Percentiles rank a stretch among this genome's conserved stretches.
phyloP scores from a whole-genome alignment of 805 yeast genomes.

The Middelhovenomyces tepae region DNA sequence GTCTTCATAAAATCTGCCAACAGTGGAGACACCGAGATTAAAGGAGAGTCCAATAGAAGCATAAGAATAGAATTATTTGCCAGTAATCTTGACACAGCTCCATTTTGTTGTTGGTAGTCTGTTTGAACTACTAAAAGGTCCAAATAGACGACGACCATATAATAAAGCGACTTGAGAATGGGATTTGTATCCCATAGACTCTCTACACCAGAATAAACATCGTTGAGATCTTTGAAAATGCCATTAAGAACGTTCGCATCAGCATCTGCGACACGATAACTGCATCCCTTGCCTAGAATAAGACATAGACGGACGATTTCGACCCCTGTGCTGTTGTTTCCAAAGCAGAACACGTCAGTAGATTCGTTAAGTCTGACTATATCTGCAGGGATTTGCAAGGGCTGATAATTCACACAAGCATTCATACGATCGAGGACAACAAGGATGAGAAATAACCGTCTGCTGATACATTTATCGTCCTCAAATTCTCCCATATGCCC shows the following conservation, averaged over 20 bases:
- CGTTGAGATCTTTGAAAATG: too few species aligned
- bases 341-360: slow-evolving; percentile 11
- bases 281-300: slow-evolving; percentile 8
- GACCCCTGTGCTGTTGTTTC: slow-evolving; percentile 8
- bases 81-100: slow-evolving; percentile 2
- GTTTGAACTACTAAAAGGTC: slow-evolving; percentile 8
- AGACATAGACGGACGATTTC: slow-evolving; percentile 16
- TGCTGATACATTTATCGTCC: slow-evolving; percentile 12
- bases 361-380: slow-evolving; percentile 15
- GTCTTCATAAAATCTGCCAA: slow-evolving; percentile 13
- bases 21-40: slow-evolving; percentile 17
- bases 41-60: slow-evolving; percentile 15
- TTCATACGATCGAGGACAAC: slow-evolving; percentile 23
- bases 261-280: too few species aligned
- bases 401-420: slow-evolving; percentile 18
- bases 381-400: slow-evolving; percentile 19
- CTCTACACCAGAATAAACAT: too few species aligned
- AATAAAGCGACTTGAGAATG: slow-evolving; percentile 17
- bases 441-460: slow-evolving; percentile 23
- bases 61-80: slow-evolving; percentile 11
- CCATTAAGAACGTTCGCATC: too few species aligned
- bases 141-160: slow-evolving; percentile 11
- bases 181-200: slow-evolving; percentile 19
- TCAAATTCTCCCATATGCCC: too few species aligned
- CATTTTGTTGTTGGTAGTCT: neutral